A percentile compares a stretch with the other conserved stretches of the same genome.
Evolutionary conservation across 768 basidiomycete species (phyloP).

Genomic region (Hemileccinum rubropunctum): DNA sequence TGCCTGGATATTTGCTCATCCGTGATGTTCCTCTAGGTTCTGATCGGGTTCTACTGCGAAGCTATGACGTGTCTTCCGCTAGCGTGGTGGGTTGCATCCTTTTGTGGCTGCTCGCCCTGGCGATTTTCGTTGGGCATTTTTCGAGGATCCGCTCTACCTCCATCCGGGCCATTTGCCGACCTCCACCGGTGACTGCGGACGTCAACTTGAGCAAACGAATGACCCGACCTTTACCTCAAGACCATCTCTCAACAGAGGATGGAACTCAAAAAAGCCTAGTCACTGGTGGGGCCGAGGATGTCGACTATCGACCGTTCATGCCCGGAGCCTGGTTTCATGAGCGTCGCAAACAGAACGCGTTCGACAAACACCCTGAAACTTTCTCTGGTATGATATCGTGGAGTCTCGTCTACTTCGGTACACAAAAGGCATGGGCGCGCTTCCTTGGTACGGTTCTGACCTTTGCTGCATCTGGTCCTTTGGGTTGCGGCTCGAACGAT

Average conservation of each 20-base stretch:
- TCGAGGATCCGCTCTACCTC: background rate
- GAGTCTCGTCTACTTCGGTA: background rate
- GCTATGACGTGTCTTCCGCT: background rate
- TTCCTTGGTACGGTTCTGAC: background rate
- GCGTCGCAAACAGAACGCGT: background rate
- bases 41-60: background rate
- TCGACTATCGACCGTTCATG: background rate
- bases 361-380: background rate
- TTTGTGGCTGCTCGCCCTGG: slow-evolving; percentile 4
- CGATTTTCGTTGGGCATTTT: background rate
- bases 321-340: slow-evolving; percentile 6
- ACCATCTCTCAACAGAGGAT: background rate
- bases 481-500: background rate
- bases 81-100: background rate
- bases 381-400: background rate
- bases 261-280: background rate
- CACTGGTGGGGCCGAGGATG: background rate
- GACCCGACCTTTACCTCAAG: background rate
- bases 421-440: background rate
- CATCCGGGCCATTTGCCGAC: background rate
- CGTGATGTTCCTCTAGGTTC: background rate
- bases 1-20: background rate
- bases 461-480: background rate
- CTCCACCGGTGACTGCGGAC: background rate
- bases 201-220: background rate